phyloP scores from a whole-genome alignment of 1,284 basidiomycete species.

The Pascua guehoae region DNA sequence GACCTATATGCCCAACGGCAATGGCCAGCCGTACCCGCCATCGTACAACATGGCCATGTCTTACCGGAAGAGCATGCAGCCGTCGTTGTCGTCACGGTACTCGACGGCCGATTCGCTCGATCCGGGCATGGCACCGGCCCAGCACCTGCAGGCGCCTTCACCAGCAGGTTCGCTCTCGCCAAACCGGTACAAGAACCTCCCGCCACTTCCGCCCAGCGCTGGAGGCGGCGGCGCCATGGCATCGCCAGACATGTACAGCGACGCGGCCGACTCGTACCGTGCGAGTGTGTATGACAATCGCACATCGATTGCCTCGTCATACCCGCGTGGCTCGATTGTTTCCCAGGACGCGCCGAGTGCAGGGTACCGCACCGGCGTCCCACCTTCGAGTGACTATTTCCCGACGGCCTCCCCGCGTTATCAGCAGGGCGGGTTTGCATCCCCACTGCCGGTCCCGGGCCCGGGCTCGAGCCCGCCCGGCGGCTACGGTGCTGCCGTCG shows the following conservation, averaged over 20 bases:
- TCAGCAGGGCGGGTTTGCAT: conserved; percentile 2
- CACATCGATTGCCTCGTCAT: conserved; percentile 10
- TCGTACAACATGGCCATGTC: background rate
- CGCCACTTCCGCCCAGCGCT: conserved; percentile 34
- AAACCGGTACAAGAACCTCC: conserved; percentile 44
- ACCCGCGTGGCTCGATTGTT: conserved; percentile 4
- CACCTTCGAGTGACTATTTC: conserved; percentile 19
- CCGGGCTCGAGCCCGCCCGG: background rate
- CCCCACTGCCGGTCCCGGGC: background rate
- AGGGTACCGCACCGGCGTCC: conserved; percentile 9
- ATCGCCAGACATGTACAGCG: conserved; percentile 8
- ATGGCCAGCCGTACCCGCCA: background rate
- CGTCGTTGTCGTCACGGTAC: conserved; percentile 16
- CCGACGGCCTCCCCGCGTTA: conserved; percentile 19
- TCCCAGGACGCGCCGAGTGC: conserved; percentile 8
- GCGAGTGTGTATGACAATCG: conserved; percentile 16
- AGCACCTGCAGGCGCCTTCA: conserved; percentile 8
- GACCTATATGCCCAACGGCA: conserved; percentile 1
- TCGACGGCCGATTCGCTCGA: conserved; percentile 12
- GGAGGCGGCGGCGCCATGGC: background rate
- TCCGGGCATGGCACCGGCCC: background rate
- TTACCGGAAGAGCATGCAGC: conserved; percentile 15
- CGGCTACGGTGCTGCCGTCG: background rate
- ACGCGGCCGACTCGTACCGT: conserved; percentile 9
- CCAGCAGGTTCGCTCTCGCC: conserved; percentile 24